These are phyloP conservation scores for Neurospora sp. DNA, from an alignment of 495 filamentous ascomycete species.

Conservation along the genomic window DNA sequence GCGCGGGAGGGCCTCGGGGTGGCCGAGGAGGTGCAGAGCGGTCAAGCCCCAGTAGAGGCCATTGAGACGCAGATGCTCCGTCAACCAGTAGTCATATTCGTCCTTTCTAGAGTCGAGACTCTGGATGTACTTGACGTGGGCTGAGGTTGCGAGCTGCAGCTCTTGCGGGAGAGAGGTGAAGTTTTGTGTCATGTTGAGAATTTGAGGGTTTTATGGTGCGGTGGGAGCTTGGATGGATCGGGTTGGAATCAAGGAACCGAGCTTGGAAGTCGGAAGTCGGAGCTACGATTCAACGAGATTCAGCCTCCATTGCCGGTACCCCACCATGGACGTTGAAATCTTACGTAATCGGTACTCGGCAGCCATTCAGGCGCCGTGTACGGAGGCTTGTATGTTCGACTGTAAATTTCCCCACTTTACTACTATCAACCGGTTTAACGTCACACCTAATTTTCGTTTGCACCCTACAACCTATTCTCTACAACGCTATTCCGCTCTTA, in stretches of 20 bases:
- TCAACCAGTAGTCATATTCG: slow-evolving; percentile 94
- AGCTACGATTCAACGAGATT: too few relatives aligned
- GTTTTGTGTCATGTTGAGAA: slow-evolving; percentile 12
- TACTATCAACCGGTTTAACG: too few relatives aligned
- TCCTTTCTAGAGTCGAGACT: slow-evolving; percentile 84
- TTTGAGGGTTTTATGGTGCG: not conserved
- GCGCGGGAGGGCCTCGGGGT: slow-evolving; percentile 70
- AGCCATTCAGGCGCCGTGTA: not conserved
- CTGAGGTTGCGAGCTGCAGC: slow-evolving; percentile 54
- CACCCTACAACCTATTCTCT: too few relatives aligned
- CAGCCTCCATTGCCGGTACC: not conserved
- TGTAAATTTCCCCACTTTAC: too few relatives aligned
- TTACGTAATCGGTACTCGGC: slow-evolving; percentile 2
- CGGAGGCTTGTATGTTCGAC: too few relatives aligned
- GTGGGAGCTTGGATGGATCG: not conserved
- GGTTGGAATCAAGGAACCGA: not conserved
- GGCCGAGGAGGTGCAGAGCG: slow-evolving; percentile 73
- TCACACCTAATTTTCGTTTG: too few relatives aligned
- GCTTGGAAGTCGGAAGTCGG: not conserved
- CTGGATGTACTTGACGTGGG: slow-evolving; percentile 90
- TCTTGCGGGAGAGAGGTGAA: slow-evolving; percentile 42
- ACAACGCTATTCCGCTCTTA: too few relatives aligned
- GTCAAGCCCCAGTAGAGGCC: slow-evolving; percentile 95
- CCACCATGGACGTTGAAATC: not conserved
- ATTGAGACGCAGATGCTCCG: slow-evolving; percentile 88